These are phyloP conservation scores for Coemansia guatemalensis DNA, from an alignment of 192 early-diverging fungal genomes.

Conservation along the genomic window DNA sequence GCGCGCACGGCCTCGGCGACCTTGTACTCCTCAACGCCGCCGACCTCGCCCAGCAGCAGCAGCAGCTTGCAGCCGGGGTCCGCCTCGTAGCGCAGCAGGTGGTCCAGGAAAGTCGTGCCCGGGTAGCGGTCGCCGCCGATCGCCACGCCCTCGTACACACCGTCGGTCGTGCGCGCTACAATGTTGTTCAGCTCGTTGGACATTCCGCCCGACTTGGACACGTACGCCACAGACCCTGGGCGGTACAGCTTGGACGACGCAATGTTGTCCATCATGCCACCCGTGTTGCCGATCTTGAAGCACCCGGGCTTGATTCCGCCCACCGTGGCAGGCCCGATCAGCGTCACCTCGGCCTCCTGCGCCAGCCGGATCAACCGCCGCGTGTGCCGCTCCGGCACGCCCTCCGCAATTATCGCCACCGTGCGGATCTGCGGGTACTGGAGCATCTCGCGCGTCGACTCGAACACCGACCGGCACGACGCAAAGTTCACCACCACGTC, in stretches of 20 bases:
- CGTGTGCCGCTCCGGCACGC: constrained; percentile 95
- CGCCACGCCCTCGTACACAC: constrained; percentile 98
- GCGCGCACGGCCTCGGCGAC: constrained; percentile 89
- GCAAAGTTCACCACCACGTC: constrained; percentile 98
- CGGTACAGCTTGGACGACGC: constrained; percentile 96
- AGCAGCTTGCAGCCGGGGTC: constrained; percentile 95
- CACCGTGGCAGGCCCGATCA: constrained; percentile 98
- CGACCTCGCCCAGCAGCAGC: constrained; percentile 94
- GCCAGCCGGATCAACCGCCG: constrained; percentile 88
- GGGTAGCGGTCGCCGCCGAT: constrained; percentile 99
- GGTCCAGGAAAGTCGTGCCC: constrained; percentile 97
- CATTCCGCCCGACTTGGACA: constrained; percentile 99
- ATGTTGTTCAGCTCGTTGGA: constrained; percentile 99
- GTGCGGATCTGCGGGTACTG: constrained; percentile 81
- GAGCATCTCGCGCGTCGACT: constrained; percentile 89
- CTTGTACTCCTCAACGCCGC: constrained; percentile 96
- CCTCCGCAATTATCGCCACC: constrained; percentile 97
- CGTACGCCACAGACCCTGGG: constrained; percentile 94
- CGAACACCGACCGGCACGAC: constrained; percentile 92
- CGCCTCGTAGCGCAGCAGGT: constrained; percentile 90
- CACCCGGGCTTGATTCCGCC: constrained; percentile 99
- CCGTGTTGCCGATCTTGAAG: constrained; percentile 99
- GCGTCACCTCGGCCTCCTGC: constrained; percentile 71
- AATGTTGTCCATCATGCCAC: constrained; percentile 99
- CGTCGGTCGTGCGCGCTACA: constrained; percentile 91